These are phyloP conservation scores for Podosphaera fusca DNA, from an alignment of 2,329 filamentous ascomycete genomes.

Conservation along the genomic window DNA sequence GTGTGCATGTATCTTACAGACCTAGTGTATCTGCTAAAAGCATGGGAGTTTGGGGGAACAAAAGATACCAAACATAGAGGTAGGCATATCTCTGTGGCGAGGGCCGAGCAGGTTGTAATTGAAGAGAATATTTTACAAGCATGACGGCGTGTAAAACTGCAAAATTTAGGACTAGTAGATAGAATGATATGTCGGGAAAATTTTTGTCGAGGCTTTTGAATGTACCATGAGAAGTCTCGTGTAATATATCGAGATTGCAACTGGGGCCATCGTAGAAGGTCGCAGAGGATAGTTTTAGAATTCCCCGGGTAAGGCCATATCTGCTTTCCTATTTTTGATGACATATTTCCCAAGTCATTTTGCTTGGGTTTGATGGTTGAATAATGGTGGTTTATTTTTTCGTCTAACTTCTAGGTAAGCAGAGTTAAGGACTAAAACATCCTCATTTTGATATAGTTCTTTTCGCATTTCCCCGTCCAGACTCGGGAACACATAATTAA, in stretches of 20 bases:
- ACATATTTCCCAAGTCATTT: not conserved
- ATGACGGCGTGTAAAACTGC: not conserved
- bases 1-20: not conserved
- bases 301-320: not conserved
- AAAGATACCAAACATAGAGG: not conserved
- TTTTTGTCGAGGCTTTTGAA: not conserved
- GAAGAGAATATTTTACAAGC: too few relatives aligned
- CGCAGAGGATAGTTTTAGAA: not conserved
- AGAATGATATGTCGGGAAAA: not conserved
- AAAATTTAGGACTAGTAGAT: not conserved
- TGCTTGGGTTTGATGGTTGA: not conserved
- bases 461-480: too few relatives aligned
- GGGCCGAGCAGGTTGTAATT: conserved; percentile 1
- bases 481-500: too few relatives aligned
- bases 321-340: not conserved
- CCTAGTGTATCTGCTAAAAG: not conserved
- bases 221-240: not conserved
- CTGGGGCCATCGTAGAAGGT: not conserved
- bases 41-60: not conserved
- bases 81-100: not conserved
- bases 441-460: too few relatives aligned
- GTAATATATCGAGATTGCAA: not conserved
- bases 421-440: too few relatives aligned
- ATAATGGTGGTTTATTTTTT: not conserved
- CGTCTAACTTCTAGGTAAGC: too few relatives aligned